Evolutionary conservation across 1,284 basidiomycete genomes (phyloP).

Genomic region (Bondarzewia mesenterica): DNA sequence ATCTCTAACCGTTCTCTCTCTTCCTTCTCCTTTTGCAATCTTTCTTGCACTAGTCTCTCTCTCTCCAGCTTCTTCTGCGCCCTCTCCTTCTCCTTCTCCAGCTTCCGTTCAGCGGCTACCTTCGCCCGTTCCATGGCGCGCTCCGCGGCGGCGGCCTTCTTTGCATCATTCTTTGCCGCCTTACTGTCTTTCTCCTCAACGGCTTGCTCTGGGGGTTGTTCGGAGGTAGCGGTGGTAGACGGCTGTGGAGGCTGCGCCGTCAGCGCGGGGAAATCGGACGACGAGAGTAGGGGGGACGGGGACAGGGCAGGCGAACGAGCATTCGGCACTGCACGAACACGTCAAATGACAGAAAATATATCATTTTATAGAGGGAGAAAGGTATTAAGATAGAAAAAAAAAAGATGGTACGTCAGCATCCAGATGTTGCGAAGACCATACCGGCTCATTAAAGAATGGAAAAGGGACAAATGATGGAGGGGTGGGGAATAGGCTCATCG

Average conservation of each 20-base stretch:
- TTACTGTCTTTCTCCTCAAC: conserved; percentile 26
- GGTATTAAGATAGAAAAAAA: conserved; percentile 18
- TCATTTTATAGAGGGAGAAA: conserved; percentile 20
- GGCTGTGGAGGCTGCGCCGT: conserved; percentile 26
- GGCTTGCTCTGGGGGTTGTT: conserved; percentile 8
- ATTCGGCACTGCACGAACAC: conserved; percentile 39
- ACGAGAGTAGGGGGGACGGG: conserved; percentile 39
- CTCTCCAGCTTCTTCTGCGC: conserved; percentile 16
- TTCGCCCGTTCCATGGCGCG: conserved; percentile 17
- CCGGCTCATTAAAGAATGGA: conserved; percentile 14
- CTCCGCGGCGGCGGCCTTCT: conserved; percentile 13
- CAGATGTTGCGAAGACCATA: conserved; percentile 20
- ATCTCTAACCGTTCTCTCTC: no score
- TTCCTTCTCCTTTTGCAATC: conserved; percentile 32
- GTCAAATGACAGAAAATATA: conserved; percentile 19
- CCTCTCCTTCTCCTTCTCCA: conserved; percentile 31
- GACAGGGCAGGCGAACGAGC: conserved; percentile 38
- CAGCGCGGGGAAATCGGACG: conserved; percentile 63
- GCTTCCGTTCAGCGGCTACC: conserved; percentile 28
- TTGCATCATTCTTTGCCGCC: conserved; percentile 25
- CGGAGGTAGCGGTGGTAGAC: conserved; percentile 16
- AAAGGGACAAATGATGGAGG: conserved; percentile 11
- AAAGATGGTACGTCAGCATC: conserved; percentile 27
- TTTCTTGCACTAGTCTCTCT: conserved; percentile 29
- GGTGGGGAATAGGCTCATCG: conserved; percentile 12